Evolutionary conservation across 177 flowering plant genomes (phyloP).

Genomic region (Vitis hybrid): DNA sequence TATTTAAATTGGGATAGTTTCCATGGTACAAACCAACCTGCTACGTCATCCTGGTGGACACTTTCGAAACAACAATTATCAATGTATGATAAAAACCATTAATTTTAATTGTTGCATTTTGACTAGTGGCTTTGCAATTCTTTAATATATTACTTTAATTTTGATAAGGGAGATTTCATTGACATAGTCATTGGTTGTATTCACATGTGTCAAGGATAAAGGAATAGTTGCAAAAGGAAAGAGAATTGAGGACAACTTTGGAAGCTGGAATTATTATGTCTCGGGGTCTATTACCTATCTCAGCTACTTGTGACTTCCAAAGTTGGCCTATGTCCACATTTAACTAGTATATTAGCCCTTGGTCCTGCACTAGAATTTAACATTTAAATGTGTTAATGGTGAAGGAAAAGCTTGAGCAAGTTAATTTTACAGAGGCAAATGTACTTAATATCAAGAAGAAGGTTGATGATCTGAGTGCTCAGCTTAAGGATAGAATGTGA

Average conservation of each 20-base stretch:
- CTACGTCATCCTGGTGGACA: no score
- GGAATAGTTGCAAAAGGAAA: slow-evolving; percentile 75
- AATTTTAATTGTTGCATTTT: no score
- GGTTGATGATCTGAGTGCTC: slow-evolving; percentile 58
- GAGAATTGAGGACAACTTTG: slow-evolving; percentile 55
- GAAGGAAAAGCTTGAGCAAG: slow-evolving; percentile 65
- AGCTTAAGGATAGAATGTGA: slow-evolving; percentile 53
- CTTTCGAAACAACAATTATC: no score
- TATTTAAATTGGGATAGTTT: no score
- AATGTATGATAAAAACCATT: no score
- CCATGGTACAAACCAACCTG: no score
- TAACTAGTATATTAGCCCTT: slow-evolving; percentile 2
- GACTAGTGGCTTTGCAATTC: no score
- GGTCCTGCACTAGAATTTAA: slow-evolving; percentile 8
- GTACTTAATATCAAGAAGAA: slow-evolving; percentile 59
- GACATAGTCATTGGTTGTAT: neutral
- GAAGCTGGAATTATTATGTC: slow-evolving; percentile 63
- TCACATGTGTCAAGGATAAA: slow-evolving; percentile 71
- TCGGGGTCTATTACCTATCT: slow-evolving; percentile 22
- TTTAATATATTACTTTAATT: neutral
- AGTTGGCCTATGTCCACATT: slow-evolving; percentile 37
- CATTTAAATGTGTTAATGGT: slow-evolving; percentile 40
- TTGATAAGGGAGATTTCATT: neutral
- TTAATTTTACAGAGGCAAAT: slow-evolving; percentile 63
- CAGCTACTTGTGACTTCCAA: slow-evolving; percentile 38